Conservation (phyloP, 768 basidiomycete genomes). For the Hebeloma cylindrosporum region DNA sequence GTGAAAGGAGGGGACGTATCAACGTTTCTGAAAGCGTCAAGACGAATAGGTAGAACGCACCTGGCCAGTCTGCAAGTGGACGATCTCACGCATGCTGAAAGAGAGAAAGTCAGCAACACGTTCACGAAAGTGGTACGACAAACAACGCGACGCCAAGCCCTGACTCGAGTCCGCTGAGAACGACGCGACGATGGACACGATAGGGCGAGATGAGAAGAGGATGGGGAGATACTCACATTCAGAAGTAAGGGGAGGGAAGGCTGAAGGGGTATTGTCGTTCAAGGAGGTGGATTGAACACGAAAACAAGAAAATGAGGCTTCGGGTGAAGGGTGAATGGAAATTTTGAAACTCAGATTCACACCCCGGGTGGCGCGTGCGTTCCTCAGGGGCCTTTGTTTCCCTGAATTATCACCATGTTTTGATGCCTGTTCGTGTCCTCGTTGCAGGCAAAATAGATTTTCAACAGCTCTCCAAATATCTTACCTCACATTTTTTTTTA, state of each 20-base stretch:
- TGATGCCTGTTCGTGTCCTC: too few species aligned
- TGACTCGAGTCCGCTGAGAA: constrained; percentile 15
- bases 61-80: constrained; percentile 99
- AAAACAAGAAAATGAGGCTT: constrained; percentile 44
- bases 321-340: constrained; percentile 41
- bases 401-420: constrained; percentile 1
- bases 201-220: neutral
- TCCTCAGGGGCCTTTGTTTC: constrained; percentile 19
- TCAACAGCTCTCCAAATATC: too few species aligned
- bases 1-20: constrained; percentile 28
- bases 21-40: constrained; percentile 17
- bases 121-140: constrained; percentile 48
- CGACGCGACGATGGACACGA: constrained; percentile 22
- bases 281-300: constrained; percentile 45
- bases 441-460: too few species aligned
- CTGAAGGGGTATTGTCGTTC: constrained; percentile 40
- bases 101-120: constrained; percentile 31
- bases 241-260: constrained; percentile 35
- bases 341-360: constrained; percentile 46
- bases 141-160: constrained; percentile 38
- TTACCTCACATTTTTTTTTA: too few species aligned
- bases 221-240: constrained; percentile 38
- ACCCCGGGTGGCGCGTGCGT: constrained; percentile 41
- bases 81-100: constrained; percentile 96
- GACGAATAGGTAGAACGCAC: constrained; percentile 47